A percentile compares a stretch with the other conserved stretches of the same genome.
Conservation (phyloP, 148 eudicot genomes). For the Pharnaceum exiguum region DNA sequence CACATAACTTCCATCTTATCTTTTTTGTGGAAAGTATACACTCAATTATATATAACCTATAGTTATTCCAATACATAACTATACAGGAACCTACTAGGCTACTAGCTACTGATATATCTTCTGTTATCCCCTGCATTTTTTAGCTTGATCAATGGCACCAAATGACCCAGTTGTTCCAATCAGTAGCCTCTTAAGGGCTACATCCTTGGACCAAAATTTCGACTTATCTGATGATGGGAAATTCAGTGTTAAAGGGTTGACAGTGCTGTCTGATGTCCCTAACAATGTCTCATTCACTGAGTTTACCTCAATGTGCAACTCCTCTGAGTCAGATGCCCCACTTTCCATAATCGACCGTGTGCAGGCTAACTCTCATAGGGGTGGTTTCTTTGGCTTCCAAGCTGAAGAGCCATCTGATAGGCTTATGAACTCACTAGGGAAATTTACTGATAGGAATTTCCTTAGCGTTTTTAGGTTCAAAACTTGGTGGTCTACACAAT, state of each 20-base stretch:
- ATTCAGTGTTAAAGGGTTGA: conserved; percentile 32
- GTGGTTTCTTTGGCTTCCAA: conserved; percentile 60
- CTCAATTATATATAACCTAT: too few relatives aligned
- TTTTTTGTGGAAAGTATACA: too few relatives aligned
- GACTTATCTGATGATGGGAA: conserved; percentile 36
- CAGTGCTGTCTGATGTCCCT: conserved; percentile 50
- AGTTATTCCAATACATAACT: too few relatives aligned
- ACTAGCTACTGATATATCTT: too few relatives aligned
- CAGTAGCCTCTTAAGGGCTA: conserved; percentile 6
- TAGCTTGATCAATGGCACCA: conserved; percentile 39
- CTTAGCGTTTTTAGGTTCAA: conserved; percentile 69
- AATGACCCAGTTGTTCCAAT: conserved; percentile 29
- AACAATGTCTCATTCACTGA: conserved; percentile 37
- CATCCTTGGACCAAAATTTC: conserved; percentile 22
- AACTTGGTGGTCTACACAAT: conserved; percentile 79
- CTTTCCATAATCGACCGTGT: conserved; percentile 35
- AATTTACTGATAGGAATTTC: conserved; percentile 41
- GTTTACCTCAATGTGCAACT: conserved; percentile 40
- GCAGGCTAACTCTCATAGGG: conserved; percentile 30
- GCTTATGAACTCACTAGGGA: conserved; percentile 45
- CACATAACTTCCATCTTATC: too few relatives aligned
- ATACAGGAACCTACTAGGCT: too few relatives aligned
- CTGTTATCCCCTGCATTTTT: conserved; percentile 4
- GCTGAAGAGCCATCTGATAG: conserved; percentile 34
- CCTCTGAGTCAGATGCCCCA: conserved; percentile 45